phyloP scores from a whole-genome alignment of 2,329 filamentous ascomycete species.

The Arthrobotrys entomopaga region DNA sequence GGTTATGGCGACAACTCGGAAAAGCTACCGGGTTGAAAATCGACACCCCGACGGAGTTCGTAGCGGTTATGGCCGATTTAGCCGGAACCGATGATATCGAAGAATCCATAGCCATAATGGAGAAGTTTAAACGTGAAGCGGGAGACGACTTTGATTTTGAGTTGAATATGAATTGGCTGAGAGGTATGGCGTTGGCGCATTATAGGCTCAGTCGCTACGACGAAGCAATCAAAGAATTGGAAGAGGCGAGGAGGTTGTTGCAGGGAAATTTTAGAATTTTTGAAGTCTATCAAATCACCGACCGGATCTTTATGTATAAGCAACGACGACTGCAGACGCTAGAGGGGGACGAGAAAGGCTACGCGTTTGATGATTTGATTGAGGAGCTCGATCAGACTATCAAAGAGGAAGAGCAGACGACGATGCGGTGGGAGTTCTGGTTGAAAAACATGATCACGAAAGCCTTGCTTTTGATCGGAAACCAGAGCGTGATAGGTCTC shows the following conservation, averaged over 20 bases:
- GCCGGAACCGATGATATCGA: constrained; percentile 43
- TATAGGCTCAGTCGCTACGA: constrained; percentile 36
- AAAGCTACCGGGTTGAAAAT: constrained; percentile 39
- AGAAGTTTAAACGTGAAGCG: constrained; percentile 42
- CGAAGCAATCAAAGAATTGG: constrained; percentile 31
- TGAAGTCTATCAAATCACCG: constrained; percentile 14
- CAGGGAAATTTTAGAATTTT: constrained; percentile 16
- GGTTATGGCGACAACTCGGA: constrained; percentile 34
- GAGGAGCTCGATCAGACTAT: constrained; percentile 37
- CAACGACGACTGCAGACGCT: constrained; percentile 29
- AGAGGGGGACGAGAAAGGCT: constrained; percentile 25
- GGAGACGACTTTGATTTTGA: constrained; percentile 34
- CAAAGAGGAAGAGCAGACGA: constrained; percentile 2
- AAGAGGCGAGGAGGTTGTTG: constrained; percentile 24
- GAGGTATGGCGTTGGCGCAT: constrained; percentile 31
- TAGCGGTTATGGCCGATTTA: constrained; percentile 40
- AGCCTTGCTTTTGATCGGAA: constrained; percentile 27
- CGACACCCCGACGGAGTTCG: constrained; percentile 38
- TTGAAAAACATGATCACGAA: constrained; percentile 38
- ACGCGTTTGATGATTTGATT: constrained; percentile 48
- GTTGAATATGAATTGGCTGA: constrained; percentile 27
- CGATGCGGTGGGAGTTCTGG: constrained; percentile 20
- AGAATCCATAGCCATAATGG: constrained; percentile 22
- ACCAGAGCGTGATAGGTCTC: constrained; percentile 14
- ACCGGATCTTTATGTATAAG: constrained; percentile 42